Base-by-base conservation (phyloP, 108 stramenopile species). In the Conticribra weissflogii region DNA sequence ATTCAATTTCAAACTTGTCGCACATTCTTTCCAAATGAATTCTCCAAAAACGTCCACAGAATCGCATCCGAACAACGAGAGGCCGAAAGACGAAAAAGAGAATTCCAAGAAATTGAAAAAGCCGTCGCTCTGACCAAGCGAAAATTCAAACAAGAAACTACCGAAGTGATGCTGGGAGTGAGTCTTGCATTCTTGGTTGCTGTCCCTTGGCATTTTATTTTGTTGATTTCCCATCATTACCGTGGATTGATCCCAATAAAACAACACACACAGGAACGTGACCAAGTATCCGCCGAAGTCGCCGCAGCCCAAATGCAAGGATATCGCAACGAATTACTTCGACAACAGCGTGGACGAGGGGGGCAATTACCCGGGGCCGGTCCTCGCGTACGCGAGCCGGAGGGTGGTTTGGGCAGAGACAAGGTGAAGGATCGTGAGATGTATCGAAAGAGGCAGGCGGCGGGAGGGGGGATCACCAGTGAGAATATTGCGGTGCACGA, bases 31-130 rank as follows among this genome's bases (percentile, higher is more conserved):
- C n/a, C n/a, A n/a, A n/a, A n/a, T n/a, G n/a, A n/a, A n/a, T n/a
- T n/a, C n/a, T n/a, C n/a, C n/a, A n/a, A n/a, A n/a, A n/a, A n/a
- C n/a, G n/a, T n/a, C n/a, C n/a, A 49, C 33, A 74, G 73, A 53
- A 94, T 94, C 72, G 93, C 90, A 41, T 78, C 85, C 19, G 90
- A 94, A 71, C 86, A 88, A 53, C 74, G 93, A 49, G 87, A 88
- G 36, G 81, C 89, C 8, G 93, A 90, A 53, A 83, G 87, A 4
- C 68, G 83, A 15, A 88, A 88, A 52, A 76, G 88, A 5, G 87
- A 90, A 34, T 79, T 76, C 14, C 58, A 80, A 45, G 88, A 91
- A 59, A 88, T 87, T 52, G 90, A 91, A 77, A 85, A 85, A 63
- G 86, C 84, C 0, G 86, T 94, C 31, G 78, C 85, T 15, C 32